Base-by-base conservation (phyloP, 305 asterid species). In the Fraxinus dipetala region DNA sequence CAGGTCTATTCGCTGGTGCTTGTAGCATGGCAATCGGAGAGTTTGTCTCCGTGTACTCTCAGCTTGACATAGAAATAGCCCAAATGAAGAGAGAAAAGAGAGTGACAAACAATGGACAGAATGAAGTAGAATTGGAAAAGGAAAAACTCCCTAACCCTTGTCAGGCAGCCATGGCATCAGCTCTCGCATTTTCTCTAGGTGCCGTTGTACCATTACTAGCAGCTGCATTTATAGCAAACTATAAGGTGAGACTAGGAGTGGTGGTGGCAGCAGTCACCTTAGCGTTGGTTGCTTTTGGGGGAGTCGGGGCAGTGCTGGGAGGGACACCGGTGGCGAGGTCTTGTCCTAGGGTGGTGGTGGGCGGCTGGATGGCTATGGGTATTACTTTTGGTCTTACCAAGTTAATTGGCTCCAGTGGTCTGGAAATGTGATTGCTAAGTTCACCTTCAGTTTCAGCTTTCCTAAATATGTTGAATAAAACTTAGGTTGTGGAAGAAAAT, bases 11-110 rank as follows among this genome's bases (percentile, higher is more conserved):
- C 67, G 86, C 86, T 0, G 84, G 86, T 76, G 86, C 86, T 16
- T 84, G 84, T 75, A 84, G 87, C 74, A 84, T 84, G 87, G 87
- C 87, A 11, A 84, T 84, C 2, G 87, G 87, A 38, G 87, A 84
- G 61, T 80, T 81, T 72, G 78, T 84, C 61, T 84, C 86, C 0
- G 86, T 80, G 5, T 80, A 80, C 81, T 84, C 87, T 59, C 87
- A 84, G 61, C 77, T 51, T 14, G 87, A 84, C 76, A 78, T 84
- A 26, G 87, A 84, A 72, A 30, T 38, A 26, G 83, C 87, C 48
- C 85, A 84, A 43, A 84, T 77, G 35, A 81, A 81, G 82, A 80
- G 82, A 80, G 70, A 80, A 1, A 51, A 32, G 43, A 76, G 72
- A 22, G 11, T 16, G 24, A 54, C 0, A 20, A 67, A 28, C 5